These are phyloP conservation scores for Pleurotus cornucopiae DNA, from an alignment of 768 basidiomycete genomes.

Conservation along the genomic window DNA sequence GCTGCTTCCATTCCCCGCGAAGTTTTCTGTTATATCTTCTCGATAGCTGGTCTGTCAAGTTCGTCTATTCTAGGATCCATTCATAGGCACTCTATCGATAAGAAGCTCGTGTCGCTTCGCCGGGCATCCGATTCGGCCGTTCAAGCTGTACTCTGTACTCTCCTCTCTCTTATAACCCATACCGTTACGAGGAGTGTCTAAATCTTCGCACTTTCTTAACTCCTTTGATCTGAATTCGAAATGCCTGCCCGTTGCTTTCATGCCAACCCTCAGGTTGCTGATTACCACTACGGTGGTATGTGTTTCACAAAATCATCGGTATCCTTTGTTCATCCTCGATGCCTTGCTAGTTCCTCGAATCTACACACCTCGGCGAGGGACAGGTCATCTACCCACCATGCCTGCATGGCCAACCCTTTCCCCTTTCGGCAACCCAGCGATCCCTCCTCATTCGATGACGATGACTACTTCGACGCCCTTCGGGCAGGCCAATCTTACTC, in stretches of 20 bases:
- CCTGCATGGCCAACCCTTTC: background rate
- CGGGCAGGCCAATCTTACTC: background rate
- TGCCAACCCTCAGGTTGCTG: too few relatives aligned
- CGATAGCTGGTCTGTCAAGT: background rate
- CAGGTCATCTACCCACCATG: background rate
- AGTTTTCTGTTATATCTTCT: background rate
- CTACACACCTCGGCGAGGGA: background rate
- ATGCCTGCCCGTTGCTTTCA: too few relatives aligned
- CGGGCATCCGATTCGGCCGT: background rate
- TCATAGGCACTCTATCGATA: background rate
- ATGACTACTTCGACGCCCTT: background rate
- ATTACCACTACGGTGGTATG: background rate
- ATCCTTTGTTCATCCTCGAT: background rate
- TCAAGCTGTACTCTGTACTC: background rate
- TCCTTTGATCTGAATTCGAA: too few relatives aligned
- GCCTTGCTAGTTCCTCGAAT: background rate
- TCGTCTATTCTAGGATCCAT: background rate
- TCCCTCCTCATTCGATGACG: constrained; percentile 1
- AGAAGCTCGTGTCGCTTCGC: background rate
- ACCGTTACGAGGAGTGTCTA: too few relatives aligned
- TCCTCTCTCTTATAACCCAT: background rate
- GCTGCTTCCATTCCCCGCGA: background rate
- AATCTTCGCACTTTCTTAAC: too few relatives aligned
- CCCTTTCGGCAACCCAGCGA: background rate
- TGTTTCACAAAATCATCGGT: background rate